Conservation (phyloP, 2,329 filamentous ascomycete genomes). For the Laburnicola sp. region DNA sequence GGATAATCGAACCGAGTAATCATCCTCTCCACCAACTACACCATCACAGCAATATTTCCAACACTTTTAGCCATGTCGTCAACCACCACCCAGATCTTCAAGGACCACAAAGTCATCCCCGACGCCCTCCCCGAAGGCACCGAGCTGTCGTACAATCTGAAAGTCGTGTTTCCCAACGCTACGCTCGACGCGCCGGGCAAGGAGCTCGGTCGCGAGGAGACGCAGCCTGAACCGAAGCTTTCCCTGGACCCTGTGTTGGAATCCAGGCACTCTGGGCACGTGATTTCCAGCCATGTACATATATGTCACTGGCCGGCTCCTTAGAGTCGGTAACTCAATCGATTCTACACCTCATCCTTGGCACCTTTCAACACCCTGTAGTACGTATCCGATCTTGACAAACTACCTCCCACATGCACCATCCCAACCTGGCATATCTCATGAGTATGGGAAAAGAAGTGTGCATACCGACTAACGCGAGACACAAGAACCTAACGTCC, state of each 20-base stretch:
- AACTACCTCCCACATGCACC: too few relatives aligned
- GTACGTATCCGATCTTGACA: too few relatives aligned
- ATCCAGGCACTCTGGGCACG: not conserved
- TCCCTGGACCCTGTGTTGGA: constrained; percentile 17
- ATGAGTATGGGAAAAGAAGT: not conserved
- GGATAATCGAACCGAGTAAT: too few relatives aligned
- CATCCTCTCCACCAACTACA: too few relatives aligned
- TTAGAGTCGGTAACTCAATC: too few relatives aligned
- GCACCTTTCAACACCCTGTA: too few relatives aligned
- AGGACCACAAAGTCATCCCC: constrained; percentile 22
- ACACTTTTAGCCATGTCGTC: too few relatives aligned
- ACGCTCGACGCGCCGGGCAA: constrained; percentile 18
- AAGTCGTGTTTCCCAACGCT: constrained; percentile 18
- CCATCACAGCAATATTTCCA: too few relatives aligned
- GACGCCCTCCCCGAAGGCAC: constrained; percentile 19
- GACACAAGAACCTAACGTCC: constrained; percentile 24
- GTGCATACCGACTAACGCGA: not conserved
- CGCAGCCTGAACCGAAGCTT: constrained; percentile 22
- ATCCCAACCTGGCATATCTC: too few relatives aligned
- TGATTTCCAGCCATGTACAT: not conserved
- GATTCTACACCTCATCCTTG: too few relatives aligned
- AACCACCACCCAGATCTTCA: constrained; percentile 1
- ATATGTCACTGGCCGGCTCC: too few relatives aligned
- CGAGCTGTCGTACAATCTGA: constrained; percentile 17
- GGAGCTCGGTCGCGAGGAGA: constrained; percentile 20